Base-by-base conservation (phyloP, 2,329 filamentous ascomycete species). In the Aspergillus nomiae region DNA sequence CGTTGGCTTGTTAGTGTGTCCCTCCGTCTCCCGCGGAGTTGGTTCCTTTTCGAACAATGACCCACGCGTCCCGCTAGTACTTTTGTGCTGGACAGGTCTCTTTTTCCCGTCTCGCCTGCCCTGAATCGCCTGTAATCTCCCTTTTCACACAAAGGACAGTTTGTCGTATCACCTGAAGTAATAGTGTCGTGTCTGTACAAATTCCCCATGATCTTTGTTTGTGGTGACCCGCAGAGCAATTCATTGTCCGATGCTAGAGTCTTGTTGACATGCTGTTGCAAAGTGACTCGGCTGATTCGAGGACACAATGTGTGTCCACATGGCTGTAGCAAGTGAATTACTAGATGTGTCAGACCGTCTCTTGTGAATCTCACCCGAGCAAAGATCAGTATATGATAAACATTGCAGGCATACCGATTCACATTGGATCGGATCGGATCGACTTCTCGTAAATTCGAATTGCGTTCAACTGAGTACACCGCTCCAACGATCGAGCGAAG, bases 71-170 rank as follows among this genome's bases (percentile, higher is more conserved):
- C 60, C 51, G 58, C 41, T 51, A 50, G 68, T 70, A 67, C 67
- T 67, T 70, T 67, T 69, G 61, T 43, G 62, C 61, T 62, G 55
- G 65, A 68, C 57, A 65, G 62, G 63, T 70, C 65, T 60, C 58
- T 64, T 67, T 41, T 56, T 32, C 57, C 48, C 4, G 16, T 12
- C 34, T 60, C 55, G 21, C 16, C 24, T 28, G 21, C 26, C n/a
- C 16, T 34, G 24, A 28, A 16, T 48, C 45, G 24, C 45, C 16
- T 32, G 45, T n/a, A n/a, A 34, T 36, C 32, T 54, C 51, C 51
- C 16, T 14, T 36, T 54, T 14, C 19, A 24, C 32, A 54, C 51
- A 26, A 41, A 55, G 51, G 32, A 55, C 21, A 24, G 32, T 36
- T 16, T 36, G 16, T 14, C 24, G 32, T 55, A 55, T 16, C 16